Evolutionary conservation across 1,139 yeast species (phyloP).

Genomic region (Pichia sp.): DNA sequence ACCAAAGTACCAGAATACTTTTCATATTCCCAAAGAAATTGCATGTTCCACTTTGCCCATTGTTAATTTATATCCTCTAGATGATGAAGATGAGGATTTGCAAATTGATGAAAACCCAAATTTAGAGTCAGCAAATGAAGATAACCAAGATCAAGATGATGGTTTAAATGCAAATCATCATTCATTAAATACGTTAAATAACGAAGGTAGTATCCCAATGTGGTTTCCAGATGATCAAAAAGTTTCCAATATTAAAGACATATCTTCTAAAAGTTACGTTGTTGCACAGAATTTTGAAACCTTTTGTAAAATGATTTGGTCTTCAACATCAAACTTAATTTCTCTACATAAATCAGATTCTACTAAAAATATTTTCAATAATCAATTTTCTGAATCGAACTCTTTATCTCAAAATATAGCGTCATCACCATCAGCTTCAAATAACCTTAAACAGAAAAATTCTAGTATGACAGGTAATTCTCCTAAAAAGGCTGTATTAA

Average conservation of each 20-base stretch:
- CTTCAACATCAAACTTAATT: slow-evolving; percentile 23
- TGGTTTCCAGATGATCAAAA: slow-evolving; percentile 29
- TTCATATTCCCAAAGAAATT: slow-evolving; percentile 10
- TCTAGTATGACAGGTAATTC: background rate
- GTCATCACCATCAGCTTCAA: background rate
- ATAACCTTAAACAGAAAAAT: too few species aligned
- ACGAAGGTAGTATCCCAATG: slow-evolving; percentile 19
- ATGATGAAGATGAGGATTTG: slow-evolving; percentile 6
- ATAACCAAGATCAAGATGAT: background rate
- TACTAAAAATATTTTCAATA: slow-evolving; percentile 10
- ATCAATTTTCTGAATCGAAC: slow-evolving; percentile 5
- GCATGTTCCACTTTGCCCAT: slow-evolving; percentile 7
- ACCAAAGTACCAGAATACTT: slow-evolving; percentile 1
- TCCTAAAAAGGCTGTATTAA: background rate
- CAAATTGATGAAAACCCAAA: slow-evolving; percentile 1
- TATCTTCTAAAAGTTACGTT: slow-evolving; percentile 34
- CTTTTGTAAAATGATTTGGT: slow-evolving; percentile 40
- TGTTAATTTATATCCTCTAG: background rate
- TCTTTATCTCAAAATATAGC: background rate
- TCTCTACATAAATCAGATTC: background rate
- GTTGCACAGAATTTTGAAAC: slow-evolving; percentile 53
- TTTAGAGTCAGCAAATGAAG: too few species aligned
- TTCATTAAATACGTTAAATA: slow-evolving; percentile 1
- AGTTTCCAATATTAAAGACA: slow-evolving; percentile 25
- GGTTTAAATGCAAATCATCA: background rate